Conservation (phyloP, 2,329 filamentous ascomycete species). For the Zasmidium citrigriseum region DNA sequence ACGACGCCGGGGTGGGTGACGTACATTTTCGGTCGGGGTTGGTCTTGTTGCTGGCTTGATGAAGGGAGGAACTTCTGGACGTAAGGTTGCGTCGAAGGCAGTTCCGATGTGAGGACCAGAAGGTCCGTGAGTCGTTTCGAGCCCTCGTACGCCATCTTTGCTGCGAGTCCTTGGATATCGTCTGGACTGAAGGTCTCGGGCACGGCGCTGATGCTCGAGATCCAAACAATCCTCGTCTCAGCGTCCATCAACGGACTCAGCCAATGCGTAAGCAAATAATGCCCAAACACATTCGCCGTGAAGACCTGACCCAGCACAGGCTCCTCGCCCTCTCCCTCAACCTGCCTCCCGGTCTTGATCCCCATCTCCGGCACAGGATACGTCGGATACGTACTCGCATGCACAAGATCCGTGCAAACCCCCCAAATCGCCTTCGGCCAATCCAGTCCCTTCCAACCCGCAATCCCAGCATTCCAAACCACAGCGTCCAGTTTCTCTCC, state of each 20-base stretch:
- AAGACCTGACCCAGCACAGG: conserved; percentile 79
- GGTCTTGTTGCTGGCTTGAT: conserved; percentile 23
- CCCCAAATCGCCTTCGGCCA: conserved; percentile 63
- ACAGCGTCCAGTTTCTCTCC: conserved; percentile 75
- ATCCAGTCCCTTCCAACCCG: conserved; percentile 79
- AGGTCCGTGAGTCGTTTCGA: conserved; percentile 86
- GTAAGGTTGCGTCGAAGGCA: conserved; percentile 63
- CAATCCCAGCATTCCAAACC: conserved; percentile 85
- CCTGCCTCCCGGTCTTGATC: conserved; percentile 4
- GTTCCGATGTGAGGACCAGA: conserved; percentile 69
- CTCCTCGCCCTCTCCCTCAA: conserved; percentile 38
- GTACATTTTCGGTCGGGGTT: conserved; percentile 65
- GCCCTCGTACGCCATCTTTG: conserved; percentile 73
- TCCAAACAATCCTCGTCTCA: conserved; percentile 76
- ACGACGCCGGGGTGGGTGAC: conserved; percentile 85
- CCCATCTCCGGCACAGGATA: conserved; percentile 64
- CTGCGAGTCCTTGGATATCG: conserved; percentile 75
- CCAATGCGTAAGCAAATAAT: conserved; percentile 84
- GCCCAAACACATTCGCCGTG: conserved; percentile 89
- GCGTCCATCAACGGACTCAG: conserved; percentile 69
- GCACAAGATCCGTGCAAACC: conserved; percentile 63
- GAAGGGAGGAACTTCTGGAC: conserved; percentile 58
- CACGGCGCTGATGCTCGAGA: conserved; percentile 76
- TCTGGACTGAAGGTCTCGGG: conserved; percentile 58
- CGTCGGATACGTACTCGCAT: conserved; percentile 72